A percentile compares a stretch with the other conserved stretches of the same genome.
These are phyloP conservation scores for Fusarium domesticum DNA, from an alignment of 2,329 filamentous ascomycete genomes.

Conservation along the genomic window DNA sequence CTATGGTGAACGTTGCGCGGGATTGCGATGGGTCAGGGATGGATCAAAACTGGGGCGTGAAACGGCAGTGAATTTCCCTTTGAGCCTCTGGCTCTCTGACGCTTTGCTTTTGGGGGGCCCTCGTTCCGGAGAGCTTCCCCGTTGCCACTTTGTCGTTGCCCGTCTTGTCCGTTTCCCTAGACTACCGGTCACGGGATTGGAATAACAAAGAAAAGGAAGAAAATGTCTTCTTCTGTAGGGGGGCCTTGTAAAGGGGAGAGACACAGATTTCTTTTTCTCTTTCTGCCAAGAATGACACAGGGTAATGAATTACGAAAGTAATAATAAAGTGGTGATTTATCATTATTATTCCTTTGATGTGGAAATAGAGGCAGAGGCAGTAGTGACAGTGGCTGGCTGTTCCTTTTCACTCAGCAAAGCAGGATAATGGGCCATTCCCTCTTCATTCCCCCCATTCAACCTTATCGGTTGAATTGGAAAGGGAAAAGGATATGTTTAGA, in stretches of 20 bases:
- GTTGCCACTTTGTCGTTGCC: constrained; percentile 17
- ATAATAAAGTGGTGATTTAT: no score
- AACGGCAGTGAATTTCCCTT: constrained; percentile 27
- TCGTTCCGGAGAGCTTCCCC: constrained; percentile 23
- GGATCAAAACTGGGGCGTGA: constrained; percentile 19
- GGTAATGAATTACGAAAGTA: constrained; percentile 11
- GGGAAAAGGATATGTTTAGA: constrained; percentile 9
- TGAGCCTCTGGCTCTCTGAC: no score
- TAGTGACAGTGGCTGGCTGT: no score
- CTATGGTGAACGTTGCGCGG: constrained; percentile 19
- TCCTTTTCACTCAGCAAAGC: no score
- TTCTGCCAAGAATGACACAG: constrained; percentile 12
- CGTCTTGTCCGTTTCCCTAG: constrained; percentile 29
- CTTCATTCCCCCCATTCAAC: constrained; percentile 20
- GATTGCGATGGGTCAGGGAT: constrained; percentile 15
- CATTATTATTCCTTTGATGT: no score
- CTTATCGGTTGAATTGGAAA: no score
- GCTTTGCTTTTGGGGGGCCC: constrained; percentile 6
- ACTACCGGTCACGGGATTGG: constrained; percentile 26
- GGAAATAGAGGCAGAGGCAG: no score
- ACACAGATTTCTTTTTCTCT: constrained; percentile 24
- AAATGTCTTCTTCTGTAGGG: no score
- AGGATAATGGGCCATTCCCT: no score
- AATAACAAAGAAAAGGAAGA: constrained; percentile 15
- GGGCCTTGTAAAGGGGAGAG: no score